phyloP scores from a whole-genome alignment of 164 flowering plant genomes.

The Kingdonia uniflora region DNA sequence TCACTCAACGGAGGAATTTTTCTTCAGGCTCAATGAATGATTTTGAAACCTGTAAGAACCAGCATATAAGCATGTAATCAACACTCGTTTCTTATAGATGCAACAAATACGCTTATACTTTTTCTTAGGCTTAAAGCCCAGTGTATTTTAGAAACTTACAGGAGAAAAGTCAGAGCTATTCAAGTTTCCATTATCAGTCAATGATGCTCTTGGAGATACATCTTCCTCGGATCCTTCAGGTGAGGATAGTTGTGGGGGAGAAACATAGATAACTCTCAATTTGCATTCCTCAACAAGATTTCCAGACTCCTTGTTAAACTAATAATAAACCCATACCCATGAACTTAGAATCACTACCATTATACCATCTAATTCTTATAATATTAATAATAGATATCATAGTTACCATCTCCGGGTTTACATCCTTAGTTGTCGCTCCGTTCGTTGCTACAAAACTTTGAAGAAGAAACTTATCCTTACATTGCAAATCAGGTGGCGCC shows the following conservation, averaged over 20 bases:
- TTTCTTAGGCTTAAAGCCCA: not conserved
- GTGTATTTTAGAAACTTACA: constrained; percentile 18
- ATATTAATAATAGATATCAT: no score
- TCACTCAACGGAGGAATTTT: constrained; percentile 37
- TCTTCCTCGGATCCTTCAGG: constrained; percentile 88
- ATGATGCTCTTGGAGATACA: constrained; percentile 61
- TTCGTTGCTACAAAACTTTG: constrained; percentile 43
- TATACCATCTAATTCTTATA: no score
- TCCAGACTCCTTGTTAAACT: constrained; percentile 80
- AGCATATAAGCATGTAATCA: not conserved
- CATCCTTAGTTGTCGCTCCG: constrained; percentile 45
- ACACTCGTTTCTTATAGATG: not conserved
- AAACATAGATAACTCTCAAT: constrained; percentile 67
- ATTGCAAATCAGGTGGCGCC: constrained; percentile 53
- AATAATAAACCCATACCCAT: not conserved
- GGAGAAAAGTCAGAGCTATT: constrained; percentile 27
- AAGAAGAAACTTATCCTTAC: constrained; percentile 82
- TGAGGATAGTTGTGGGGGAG: constrained; percentile 76
- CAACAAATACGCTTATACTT: not conserved
- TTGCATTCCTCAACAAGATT: constrained; percentile 73
- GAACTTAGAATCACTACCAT: no score
- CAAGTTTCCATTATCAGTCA: constrained; percentile 58
- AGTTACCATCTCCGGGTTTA: constrained; percentile 66
- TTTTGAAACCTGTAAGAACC: constrained; percentile 33
- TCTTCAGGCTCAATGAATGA: constrained; percentile 40